Evolutionary conservation across 192 early-diverging fungal species (phyloP), one percentile per base, ranked within the genome.

Genomic region (Backusella morwellensis): DNA sequence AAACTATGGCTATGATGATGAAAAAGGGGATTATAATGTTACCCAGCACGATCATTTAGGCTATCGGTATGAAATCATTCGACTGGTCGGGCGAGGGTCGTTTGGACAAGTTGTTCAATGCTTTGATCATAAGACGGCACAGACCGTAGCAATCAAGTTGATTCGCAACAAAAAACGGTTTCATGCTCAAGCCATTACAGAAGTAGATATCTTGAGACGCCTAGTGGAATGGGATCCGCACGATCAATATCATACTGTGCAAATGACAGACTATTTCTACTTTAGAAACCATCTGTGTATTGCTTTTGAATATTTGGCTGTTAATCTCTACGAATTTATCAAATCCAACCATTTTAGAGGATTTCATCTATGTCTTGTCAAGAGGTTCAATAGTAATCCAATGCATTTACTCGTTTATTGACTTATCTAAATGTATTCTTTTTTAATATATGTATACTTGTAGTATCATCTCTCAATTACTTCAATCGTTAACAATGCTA

Each of bases 281-380:
- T 99, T 99, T 88, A 90, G 98, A 67, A 96, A 93, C 74, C 98
- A 99, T 84, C 84, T 99, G 71, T 98, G 97, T 79, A 96, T 99
- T 75, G 94, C 92, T 2, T 96, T 94, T 83, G 98, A 99, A 82
- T 90, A 96, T 69, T 87, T 99, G 47, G 94, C 93, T 32, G 92
- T 96, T 71, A 99, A 99, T 75, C 84, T 99, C 73, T 99, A 99
- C 83, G 98, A 99, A 79, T 98, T 96, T 86, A 91, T 99, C 74
- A 97, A 97, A 85, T 93, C 90, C 15, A 93, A 96, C 78, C 87
- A 93, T 71, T 99, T 97, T 86, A 85, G 92, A 36, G 98, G 98
- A 5, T 95, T 95, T 41, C 91, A 91, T 81, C 74, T 95, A 54
- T 91, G 90, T 32, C 90, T 95, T 6, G 90, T 95, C 50, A 86